Base-by-base conservation (phyloP, 2,329 filamentous ascomycete genomes). In the Thelonectria discophora region DNA sequence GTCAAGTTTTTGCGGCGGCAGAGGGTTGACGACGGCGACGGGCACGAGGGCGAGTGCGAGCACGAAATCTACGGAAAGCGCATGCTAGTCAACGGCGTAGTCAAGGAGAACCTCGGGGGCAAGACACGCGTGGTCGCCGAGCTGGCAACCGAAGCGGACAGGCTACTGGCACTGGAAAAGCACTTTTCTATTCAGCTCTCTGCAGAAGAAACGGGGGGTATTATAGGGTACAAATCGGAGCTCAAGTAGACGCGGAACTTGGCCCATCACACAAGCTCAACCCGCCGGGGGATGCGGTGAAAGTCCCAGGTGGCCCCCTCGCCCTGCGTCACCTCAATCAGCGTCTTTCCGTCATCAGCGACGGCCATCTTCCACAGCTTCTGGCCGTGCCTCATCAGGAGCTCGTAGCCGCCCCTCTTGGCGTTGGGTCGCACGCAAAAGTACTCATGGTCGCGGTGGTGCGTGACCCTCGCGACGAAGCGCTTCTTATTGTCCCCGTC, bases 1-100 rank as follows among this genome's bases (percentile, higher is more conserved):
- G 78, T 81, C 58, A 82, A 78, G 72, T 86, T 87, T 74, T 75
- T 89, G 56, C 72, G 85, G 56, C 74, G 57, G 63, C 76, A 34
- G 63, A 77, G 55, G 52, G n/a, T n/a, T n/a, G 79, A 45, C 62
- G 78, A 76, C 11, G 75, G 84, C 49, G 76, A 79, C 13, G n/a
- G 62, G 24, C 62, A n/a, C n/a, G n/a, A n/a, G n/a, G n/a, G 54
- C 5, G 58, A 66, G 12, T 50, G 54, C 5, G 58, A 66, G 12
- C 47, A 54, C 8, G 63, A 66, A 52, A 65, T 70, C 3, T 68
- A 61, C 12, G 69, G 69, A n/a, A 71, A 72, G 56, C 62, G 57
- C 5, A 71, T 72, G 68, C 63, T 71, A 2, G 56, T 71, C 7
- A 68, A 70, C 37, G 55, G 62, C 3, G 50, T 67, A 2, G 45